phyloP scores from a whole-genome alignment of 1,284 basidiomycete species.

The Apiotrichum gracile region DNA sequence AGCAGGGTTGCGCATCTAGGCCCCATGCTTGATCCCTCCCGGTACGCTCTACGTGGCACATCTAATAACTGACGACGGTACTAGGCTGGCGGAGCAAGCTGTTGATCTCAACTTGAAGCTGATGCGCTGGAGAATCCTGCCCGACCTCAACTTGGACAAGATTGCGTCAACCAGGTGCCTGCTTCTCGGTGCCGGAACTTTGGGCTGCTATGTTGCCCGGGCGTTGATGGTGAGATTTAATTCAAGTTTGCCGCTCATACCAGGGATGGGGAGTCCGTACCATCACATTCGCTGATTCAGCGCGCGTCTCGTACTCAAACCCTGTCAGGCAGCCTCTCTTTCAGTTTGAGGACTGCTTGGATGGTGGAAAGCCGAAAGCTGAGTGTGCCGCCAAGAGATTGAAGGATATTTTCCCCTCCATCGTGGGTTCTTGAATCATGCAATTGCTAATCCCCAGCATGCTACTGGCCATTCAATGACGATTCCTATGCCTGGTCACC shows the following conservation, averaged over 20 bases:
- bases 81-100: conserved; percentile 84
- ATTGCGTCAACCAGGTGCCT: conserved; percentile 74
- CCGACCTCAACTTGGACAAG: conserved; percentile 79
- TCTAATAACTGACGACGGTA: conserved; percentile 7
- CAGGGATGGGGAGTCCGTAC: conserved; percentile 92
- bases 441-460: conserved; percentile 53
- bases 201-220: conserved; percentile 92
- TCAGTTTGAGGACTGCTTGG: conserved; percentile 87
- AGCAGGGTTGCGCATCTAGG: conserved; percentile 87
- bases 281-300: conserved; percentile 88
- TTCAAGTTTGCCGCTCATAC: not conserved
- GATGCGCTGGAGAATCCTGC: conserved; percentile 96
- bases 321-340: conserved; percentile 95
- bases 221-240: conserved; percentile 65
- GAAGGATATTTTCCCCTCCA: conserved; percentile 84
- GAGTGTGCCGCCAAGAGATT: conserved; percentile 81
- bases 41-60: conserved; percentile 33
- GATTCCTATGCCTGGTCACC: conserved; percentile 98
- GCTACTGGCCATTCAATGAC: conserved; percentile 67
- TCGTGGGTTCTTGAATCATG: conserved; percentile 55
- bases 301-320: conserved; percentile 89
- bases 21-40: conserved; percentile 88
- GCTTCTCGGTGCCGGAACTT: conserved; percentile 86
- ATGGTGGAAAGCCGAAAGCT: conserved; percentile 90
- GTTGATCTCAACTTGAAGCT: conserved; percentile 95